Percentiles rank a stretch among this genome's conserved stretches.
These are phyloP conservation scores for Lachnellula subtilissima DNA, from an alignment of 2,329 filamentous ascomycete species.

Conservation along the genomic window DNA sequence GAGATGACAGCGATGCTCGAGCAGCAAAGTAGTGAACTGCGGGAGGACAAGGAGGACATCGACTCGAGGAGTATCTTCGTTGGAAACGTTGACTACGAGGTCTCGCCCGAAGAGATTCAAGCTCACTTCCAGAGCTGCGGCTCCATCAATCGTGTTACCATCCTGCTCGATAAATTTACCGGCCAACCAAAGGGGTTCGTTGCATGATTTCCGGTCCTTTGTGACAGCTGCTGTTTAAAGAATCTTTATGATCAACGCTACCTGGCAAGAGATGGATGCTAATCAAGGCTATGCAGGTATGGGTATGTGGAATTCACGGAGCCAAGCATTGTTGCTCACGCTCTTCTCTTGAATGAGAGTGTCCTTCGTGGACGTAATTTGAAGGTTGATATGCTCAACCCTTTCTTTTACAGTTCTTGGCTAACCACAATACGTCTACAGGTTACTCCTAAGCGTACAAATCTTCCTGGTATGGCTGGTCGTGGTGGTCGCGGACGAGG, in stretches of 20 bases:
- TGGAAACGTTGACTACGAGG: conserved; percentile 96
- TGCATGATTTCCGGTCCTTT: conserved; percentile 24
- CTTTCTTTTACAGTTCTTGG: not conserved
- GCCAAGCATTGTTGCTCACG: conserved; percentile 85
- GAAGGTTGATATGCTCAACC: conserved; percentile 59
- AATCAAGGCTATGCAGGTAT: conserved; percentile 58
- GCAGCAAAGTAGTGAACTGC: conserved; percentile 74
- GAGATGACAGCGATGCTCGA: conserved; percentile 86
- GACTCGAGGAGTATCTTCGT: conserved; percentile 96
- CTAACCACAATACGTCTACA: conserved; percentile 32
- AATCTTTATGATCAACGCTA: conserved; percentile 38
- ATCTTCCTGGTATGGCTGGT: conserved; percentile 85
- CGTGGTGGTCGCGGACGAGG: conserved; percentile 56
- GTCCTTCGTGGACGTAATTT: conserved; percentile 91
- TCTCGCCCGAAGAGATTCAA: conserved; percentile 96
- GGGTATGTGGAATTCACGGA: conserved; percentile 98
- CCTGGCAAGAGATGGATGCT: conserved; percentile 55
- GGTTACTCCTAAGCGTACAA: conserved; percentile 91
- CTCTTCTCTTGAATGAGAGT: conserved; percentile 93
- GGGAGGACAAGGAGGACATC: conserved; percentile 92
- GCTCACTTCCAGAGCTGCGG: conserved; percentile 97
- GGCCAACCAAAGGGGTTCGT: conserved; percentile 98
- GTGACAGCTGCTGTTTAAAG: conserved; percentile 13
- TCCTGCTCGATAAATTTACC: conserved; percentile 95
- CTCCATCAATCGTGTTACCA: conserved; percentile 96